Evolutionary conservation across 176 grass and related monocot species (phyloP), one percentile per base, ranked within the genome.

Genomic region (Phoenix dactylifera): DNA sequence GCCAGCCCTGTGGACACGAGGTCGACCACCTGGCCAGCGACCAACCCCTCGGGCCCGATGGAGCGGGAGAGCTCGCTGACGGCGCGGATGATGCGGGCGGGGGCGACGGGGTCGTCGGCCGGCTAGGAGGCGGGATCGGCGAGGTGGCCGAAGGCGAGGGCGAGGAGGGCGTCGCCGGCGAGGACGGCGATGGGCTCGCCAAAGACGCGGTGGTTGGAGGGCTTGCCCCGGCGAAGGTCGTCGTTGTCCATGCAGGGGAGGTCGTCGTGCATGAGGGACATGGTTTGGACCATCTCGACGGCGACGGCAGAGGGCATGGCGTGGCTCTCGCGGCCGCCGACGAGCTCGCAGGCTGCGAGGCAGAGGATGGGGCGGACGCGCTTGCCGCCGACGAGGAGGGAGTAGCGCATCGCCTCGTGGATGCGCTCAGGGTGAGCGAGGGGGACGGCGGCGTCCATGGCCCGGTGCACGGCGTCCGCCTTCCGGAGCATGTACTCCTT

Each of bases 211-310:
- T 94, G 84, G 74, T 84, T 85, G 56, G 89, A 82, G 62, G 67
- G 64, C 78, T 88, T 77, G 44, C 89, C 89, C 25, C 84, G 80
- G 4, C 78, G 77, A 17, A 94, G 81, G 72, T 88, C 75, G 54
- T 94, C 89, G 65, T 94, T 73, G 57, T 94, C 89, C 84, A 94
- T 88, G 84, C 89, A 88, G 6, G 89, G 89, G 3, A 94, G 60
- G 70, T 94, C 84, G 60, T 88, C 84, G 55, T 94, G 81, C 64
- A 94, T 82, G 64, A 94, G 75, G 10, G 89, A 94, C 89, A 94
- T 94, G 54, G 84, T 94, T 67, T 94, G 84, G 48, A 94, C 76
- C 81, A 94, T 88, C 84, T 94, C 89, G 24, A 87, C 64, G 0
- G 84, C 84, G 6, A 73, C 61, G 3, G 84, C 89, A 18, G 81